These are phyloP conservation scores for Chalciporus piperatus DNA, from an alignment of 768 basidiomycete species.

Conservation along the genomic window DNA sequence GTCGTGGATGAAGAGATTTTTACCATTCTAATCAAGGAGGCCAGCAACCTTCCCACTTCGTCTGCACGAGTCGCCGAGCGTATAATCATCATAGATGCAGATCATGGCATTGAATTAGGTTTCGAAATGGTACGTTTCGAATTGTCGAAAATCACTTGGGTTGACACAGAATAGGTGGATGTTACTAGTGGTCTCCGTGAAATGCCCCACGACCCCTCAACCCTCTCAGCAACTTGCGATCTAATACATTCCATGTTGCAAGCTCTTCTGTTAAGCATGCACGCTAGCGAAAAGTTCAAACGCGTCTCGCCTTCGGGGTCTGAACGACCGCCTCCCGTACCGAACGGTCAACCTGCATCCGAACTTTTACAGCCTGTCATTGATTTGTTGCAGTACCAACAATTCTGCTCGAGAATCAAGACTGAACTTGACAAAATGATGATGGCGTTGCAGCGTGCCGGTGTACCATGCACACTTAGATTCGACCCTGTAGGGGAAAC, in stretches of 20 bases:
- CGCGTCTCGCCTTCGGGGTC: slow-evolving; percentile 34
- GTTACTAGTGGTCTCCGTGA: slow-evolving; percentile 17
- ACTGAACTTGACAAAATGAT: slow-evolving; percentile 53
- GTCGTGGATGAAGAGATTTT: slow-evolving; percentile 82
- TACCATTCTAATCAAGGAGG: slow-evolving; percentile 67
- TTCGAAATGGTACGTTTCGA: slow-evolving; percentile 64
- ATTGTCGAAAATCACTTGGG: background rate
- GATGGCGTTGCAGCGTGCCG: slow-evolving; percentile 46
- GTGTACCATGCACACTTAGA: slow-evolving; percentile 54
- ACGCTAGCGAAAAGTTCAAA: slow-evolving; percentile 45
- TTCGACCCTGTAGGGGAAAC: slow-evolving; percentile 68
- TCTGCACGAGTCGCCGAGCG: slow-evolving; percentile 78
- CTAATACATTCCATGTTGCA: slow-evolving; percentile 65
- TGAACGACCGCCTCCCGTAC: slow-evolving; percentile 22
- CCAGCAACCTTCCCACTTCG: slow-evolving; percentile 71
- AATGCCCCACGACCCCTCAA: slow-evolving; percentile 9
- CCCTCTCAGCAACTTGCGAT: slow-evolving; percentile 48
- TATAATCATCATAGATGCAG: slow-evolving; percentile 72
- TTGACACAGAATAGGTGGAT: slow-evolving; percentile 34
- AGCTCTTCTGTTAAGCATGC: slow-evolving; percentile 61
- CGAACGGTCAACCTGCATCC: slow-evolving; percentile 30
- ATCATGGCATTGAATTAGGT: slow-evolving; percentile 61
- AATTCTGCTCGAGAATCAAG: slow-evolving; percentile 64
- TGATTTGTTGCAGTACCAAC: slow-evolving; percentile 76
- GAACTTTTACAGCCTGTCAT: slow-evolving; percentile 71